Evolutionary conservation across 371 early-diverging fungal genomes (phyloP), one percentile per base, ranked within the genome.

Genomic region (Capillidium heterosporum): DNA sequence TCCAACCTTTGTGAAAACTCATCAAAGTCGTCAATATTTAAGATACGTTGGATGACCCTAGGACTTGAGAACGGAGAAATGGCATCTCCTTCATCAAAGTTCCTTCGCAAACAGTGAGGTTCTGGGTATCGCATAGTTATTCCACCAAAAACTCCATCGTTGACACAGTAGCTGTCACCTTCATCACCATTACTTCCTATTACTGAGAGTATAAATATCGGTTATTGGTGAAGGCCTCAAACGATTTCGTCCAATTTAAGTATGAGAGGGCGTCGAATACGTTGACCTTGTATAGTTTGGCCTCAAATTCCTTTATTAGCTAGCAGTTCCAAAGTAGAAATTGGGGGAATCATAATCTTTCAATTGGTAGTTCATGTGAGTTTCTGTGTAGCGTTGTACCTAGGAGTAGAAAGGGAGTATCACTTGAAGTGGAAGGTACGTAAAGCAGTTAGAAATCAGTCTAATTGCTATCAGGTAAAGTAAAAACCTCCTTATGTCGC

Each of bases 201-300:
- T 17, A 23, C 32, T 8, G n/a, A 23, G 1, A 51, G 15, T 15
- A 10, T 7, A 28, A 63, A 61, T 19, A 68, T 54, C 8, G 32
- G 42, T 1, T 58, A 49, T 11, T 11, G 19, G 15, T 42, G 51
- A 19, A 59, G 62, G 47, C 41, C 47, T 57, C 59, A 17, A 61
- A 58, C 43, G 66, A 62, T 11, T 48, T 21, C 8, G 57, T 24
- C 74, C 74, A 76, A 51, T 78, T 68, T 77, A 76, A 77, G 59
- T 70, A 79, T 13, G 80, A 75, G 13, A 76, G 59, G 2, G 50
- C 50, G 24, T 76, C 63, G 23, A 44, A 24, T 10, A 69, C 60
- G 59, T 75, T 66, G 43, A 69, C 62, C 27, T 54, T 41, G 24
- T 63, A 56, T n/a, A 72, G 51, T 24, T 56, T 57, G 8, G 35